Base-by-base conservation (phyloP, 2,329 filamentous ascomycete species). In the Mycosphaerella arachidis region DNA sequence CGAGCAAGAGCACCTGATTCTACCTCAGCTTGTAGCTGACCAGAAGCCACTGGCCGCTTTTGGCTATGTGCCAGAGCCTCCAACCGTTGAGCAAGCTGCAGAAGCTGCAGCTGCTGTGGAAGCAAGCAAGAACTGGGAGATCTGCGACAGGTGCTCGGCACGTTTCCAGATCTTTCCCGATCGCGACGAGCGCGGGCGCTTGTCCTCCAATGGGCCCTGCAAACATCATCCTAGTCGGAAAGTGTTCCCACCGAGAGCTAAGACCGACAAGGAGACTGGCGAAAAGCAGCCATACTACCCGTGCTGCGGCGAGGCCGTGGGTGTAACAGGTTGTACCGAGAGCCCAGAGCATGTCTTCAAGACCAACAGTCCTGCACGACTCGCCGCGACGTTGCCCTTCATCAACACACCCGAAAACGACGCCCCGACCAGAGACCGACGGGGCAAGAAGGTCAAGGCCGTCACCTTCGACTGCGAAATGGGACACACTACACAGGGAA, bases 391-490 rank as follows among this genome's bases (percentile, higher is more conserved):
- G 3, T 81, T 95, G 68, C 92, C 93, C 55, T 99, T 95, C 72
- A 82, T 85, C 58, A 76, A 84, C 62, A 97, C 94, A 0, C 92
- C 92, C 0, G 75, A 80, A 12, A 92, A 91, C 65, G 73, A 78
- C 1, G 68, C 76, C 1, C 79, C 78, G 1, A 77, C 79, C 0
- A 68, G 74, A 1, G 77, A 82, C 35, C 48, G 55, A 1, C 63
- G 63, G 27, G 43, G 63, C 58, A 24, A 68, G 67, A 31, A 67
- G 63, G 63, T 69, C 1, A 83, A 84, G 37, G 90, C 89, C 2
- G 86, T 97, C 10, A 89, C 86, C 64, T 93, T 99, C 69, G 94
- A 99, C 73, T 97, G 94, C 70, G 94, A 99, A 72, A 99, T 99
- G 94, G 91, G 90, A 4, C 97, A 96, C 71, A 99, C 95, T 0